Conservation (phyloP, 2,329 filamentous ascomycete species). For the Alternaria ethzedia region DNA sequence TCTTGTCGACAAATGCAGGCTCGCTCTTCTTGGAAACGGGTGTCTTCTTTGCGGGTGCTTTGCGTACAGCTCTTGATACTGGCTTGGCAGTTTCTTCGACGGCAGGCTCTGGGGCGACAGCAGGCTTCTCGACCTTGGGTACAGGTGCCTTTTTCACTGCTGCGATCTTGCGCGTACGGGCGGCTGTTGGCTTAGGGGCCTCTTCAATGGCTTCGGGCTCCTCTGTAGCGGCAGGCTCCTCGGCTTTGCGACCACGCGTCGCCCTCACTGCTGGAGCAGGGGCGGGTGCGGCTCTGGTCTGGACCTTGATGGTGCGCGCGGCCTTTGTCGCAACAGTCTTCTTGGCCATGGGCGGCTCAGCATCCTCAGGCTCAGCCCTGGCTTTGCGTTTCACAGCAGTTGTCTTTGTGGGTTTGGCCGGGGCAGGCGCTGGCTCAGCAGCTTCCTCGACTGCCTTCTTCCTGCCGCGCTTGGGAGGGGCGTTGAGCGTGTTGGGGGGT, state of each 20-base stretch:
- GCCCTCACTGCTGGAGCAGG: constrained; percentile 31
- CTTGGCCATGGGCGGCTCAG: constrained; percentile 21
- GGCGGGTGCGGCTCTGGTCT: constrained; percentile 21
- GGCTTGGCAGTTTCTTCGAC: constrained; percentile 23
- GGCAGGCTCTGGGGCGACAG: constrained; percentile 13
- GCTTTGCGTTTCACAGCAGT: constrained; percentile 29
- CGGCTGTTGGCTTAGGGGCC: constrained; percentile 21
- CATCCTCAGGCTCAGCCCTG: constrained; percentile 25
- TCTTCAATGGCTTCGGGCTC: constrained; percentile 21
- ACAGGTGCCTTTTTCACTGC: constrained; percentile 22
- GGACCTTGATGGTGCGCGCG: constrained; percentile 30
- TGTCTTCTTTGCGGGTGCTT: constrained; percentile 25
- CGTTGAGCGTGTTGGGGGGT: constrained; percentile 34
- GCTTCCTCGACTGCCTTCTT: constrained; percentile 34
- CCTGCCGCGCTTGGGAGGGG: constrained; percentile 42
- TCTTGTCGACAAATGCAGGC: constrained; percentile 10
- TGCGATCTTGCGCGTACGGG: constrained; percentile 27
- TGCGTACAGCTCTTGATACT: constrained; percentile 21
- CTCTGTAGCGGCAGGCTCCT: constrained; percentile 14
- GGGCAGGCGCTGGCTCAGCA: constrained; percentile 22
- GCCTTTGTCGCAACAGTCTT: constrained; percentile 27
- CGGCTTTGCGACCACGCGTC: constrained; percentile 32
- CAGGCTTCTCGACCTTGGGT: constrained; percentile 13
- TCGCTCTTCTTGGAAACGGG: constrained; percentile 17
- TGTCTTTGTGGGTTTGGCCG: constrained; percentile 26